A percentile compares a stretch with the other conserved stretches of the same genome.
Conservation (phyloP, 75 land plant genomes). For the Picea sitchensis region DNA sequence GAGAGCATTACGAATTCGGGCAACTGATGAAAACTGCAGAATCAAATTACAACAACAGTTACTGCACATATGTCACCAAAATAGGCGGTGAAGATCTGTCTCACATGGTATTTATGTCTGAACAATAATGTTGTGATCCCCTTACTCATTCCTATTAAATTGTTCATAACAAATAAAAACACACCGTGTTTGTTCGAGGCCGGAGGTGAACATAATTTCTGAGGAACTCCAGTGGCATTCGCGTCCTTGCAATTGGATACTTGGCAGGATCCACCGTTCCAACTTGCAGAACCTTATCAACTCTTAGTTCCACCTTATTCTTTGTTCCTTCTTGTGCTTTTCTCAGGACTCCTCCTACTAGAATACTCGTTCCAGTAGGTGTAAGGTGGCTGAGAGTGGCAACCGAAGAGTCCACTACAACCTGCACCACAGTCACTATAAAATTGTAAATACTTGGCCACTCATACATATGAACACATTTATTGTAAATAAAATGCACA, state of each 20-base stretch:
- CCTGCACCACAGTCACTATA: conserved; percentile 32
- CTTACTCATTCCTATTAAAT: too few species aligned
- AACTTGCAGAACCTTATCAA: conserved; percentile 65
- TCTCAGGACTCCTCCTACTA: conserved; percentile 64
- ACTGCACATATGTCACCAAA: too few species aligned
- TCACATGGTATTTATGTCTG: too few species aligned
- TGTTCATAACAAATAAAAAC: background rate
- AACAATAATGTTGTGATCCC: too few species aligned
- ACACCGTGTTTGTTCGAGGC: conserved; percentile 77
- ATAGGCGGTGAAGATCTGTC: too few species aligned
- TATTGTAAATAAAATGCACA: too few species aligned
- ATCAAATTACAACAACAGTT: background rate
- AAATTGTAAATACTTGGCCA: too few species aligned
- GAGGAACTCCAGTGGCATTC: conserved; percentile 45
- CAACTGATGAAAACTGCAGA: conserved; percentile 66
- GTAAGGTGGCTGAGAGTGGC: conserved; percentile 35
- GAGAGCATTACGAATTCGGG: conserved; percentile 65
- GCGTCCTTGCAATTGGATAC: conserved; percentile 69
- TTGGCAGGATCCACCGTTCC: conserved; percentile 56
- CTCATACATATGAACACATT: too few species aligned
- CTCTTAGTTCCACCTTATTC: conserved; percentile 59
- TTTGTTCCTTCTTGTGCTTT: conserved; percentile 38
- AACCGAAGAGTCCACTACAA: conserved; percentile 59
- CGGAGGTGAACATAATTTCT: conserved; percentile 65
- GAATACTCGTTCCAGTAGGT: conserved; percentile 65